phyloP scores from a whole-genome alignment of 257 asterid species.

The Primulina huaijiensis region DNA sequence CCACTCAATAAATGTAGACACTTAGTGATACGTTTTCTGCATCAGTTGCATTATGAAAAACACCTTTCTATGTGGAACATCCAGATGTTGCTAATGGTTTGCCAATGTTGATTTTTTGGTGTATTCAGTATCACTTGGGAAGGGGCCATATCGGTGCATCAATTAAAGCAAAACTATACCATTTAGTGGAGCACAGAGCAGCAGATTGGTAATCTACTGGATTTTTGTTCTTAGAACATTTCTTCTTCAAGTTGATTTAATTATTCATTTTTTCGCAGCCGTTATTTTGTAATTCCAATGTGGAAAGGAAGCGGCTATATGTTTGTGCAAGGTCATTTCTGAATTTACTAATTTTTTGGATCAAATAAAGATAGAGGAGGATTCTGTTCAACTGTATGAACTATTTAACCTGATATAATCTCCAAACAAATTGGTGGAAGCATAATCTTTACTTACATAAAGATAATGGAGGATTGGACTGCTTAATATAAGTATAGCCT shows the following conservation, averaged over 20 bases:
- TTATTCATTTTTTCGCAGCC: conserved; percentile 47
- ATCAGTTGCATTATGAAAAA: neutral
- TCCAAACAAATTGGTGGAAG: neutral
- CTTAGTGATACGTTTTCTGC: conserved; percentile 7
- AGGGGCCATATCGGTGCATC: conserved; percentile 91
- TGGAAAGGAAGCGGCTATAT: conserved; percentile 96
- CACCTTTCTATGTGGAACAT: neutral
- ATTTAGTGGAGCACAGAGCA: conserved; percentile 73
- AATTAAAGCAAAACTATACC: conserved; percentile 62
- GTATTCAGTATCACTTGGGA: conserved; percentile 81
- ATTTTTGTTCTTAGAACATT: conserved; percentile 1
- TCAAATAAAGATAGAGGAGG: neutral
- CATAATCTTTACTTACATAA: neutral
- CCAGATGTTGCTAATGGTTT: conserved; percentile 15
- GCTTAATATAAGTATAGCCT: neutral
- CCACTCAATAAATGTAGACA: conserved; percentile 8
- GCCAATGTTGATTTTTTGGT: conserved; percentile 22
- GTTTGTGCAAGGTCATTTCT: conserved; percentile 74
- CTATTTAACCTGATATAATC: neutral
- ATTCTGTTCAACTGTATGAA: neutral
- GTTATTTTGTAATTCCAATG: conserved; percentile 79
- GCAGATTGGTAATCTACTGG: conserved; percentile 54
- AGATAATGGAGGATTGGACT: neutral
- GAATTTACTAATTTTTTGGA: conserved; percentile 11
- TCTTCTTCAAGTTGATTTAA: conserved; percentile 18